A percentile compares a stretch with the other conserved stretches of the same genome.
phyloP scores from a whole-genome alignment of 2,329 filamentous ascomycete genomes.

The Talaromyces pinophilus region DNA sequence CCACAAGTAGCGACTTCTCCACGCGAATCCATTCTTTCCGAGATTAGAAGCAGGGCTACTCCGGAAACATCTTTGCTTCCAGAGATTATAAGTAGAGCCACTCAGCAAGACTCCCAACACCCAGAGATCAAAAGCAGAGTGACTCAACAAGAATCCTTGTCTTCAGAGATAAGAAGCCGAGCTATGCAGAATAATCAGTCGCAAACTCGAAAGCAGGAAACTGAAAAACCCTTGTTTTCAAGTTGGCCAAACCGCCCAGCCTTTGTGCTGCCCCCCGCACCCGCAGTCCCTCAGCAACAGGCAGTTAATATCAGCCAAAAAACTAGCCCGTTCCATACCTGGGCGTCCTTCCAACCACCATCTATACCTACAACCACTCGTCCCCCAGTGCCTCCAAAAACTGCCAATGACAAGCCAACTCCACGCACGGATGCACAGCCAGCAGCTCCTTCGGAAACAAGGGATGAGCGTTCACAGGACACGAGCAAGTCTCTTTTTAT shows the following conservation, averaged over 20 bases:
- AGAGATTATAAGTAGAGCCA: neutral
- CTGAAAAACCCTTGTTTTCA: slow-evolving; percentile 11
- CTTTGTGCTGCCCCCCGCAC: neutral
- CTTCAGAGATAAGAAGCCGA: slow-evolving; percentile 4
- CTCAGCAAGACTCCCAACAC: neutral
- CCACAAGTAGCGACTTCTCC: neutral
- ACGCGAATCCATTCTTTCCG: neutral
- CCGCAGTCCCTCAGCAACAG: neutral
- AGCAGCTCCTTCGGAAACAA: neutral
- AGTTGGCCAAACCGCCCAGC: slow-evolving; percentile 23
- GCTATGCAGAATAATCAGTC: neutral
- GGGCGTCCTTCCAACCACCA: neutral
- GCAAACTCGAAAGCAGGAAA: neutral
- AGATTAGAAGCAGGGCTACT: slow-evolving; percentile 6
- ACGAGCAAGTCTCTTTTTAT: slow-evolving; percentile 35
- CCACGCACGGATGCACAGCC: neutral
- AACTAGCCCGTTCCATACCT: neutral
- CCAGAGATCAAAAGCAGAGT: slow-evolving; percentile 4
- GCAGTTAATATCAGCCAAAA: neutral
- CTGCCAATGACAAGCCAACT: neutral
- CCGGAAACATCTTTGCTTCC: neutral
- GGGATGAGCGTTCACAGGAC: neutral
- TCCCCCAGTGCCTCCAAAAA: slow-evolving; percentile 9
- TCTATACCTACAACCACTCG: neutral
- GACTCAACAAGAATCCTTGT: neutral